Percentiles rank a stretch among this genome's conserved stretches.
Evolutionary conservation across 2,329 filamentous ascomycete species (phyloP).

Genomic region (Aspergillus udagawae): DNA sequence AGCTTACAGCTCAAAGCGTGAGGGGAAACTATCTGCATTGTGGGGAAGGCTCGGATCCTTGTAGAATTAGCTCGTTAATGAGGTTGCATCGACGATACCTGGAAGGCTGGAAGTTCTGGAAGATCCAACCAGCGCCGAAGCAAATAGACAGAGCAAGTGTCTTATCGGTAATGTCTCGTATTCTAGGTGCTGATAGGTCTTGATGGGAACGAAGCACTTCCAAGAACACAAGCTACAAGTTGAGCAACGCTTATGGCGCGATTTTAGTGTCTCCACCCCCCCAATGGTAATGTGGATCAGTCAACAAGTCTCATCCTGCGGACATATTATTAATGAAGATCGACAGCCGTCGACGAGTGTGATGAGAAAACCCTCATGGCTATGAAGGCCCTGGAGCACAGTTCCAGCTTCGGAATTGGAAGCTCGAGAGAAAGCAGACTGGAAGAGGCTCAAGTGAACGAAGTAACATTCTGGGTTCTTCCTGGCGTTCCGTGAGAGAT

Average conservation of each 20-base stretch:
- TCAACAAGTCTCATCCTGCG: neutral
- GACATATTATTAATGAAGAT: neutral
- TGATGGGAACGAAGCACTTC: neutral
- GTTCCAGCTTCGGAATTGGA: no score
- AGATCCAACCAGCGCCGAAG: neutral
- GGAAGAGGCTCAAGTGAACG: neutral
- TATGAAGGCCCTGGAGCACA: neutral
- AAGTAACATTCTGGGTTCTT: neutral
- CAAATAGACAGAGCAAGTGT: neutral
- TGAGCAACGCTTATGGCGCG: neutral
- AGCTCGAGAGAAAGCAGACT: no score
- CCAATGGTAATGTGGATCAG: neutral
- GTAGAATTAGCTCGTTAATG: neutral
- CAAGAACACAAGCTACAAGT: neutral
- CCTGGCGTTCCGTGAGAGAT: neutral
- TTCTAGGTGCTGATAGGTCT: neutral
- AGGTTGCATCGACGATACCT: constrained; percentile 1
- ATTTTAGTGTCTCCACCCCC: neutral
- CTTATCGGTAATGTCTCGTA: neutral
- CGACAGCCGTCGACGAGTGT: neutral
- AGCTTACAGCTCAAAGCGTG: constrained; percentile 1
- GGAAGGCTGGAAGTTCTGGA: neutral
- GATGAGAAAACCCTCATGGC: neutral
- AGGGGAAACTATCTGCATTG: constrained; percentile 2
- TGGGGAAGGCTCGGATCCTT: neutral